Percentiles rank a stretch among this genome's conserved stretches.
Evolutionary conservation across 2,329 filamentous ascomycete genomes (phyloP).

Genomic region (Akanthomyces muscarius): DNA sequence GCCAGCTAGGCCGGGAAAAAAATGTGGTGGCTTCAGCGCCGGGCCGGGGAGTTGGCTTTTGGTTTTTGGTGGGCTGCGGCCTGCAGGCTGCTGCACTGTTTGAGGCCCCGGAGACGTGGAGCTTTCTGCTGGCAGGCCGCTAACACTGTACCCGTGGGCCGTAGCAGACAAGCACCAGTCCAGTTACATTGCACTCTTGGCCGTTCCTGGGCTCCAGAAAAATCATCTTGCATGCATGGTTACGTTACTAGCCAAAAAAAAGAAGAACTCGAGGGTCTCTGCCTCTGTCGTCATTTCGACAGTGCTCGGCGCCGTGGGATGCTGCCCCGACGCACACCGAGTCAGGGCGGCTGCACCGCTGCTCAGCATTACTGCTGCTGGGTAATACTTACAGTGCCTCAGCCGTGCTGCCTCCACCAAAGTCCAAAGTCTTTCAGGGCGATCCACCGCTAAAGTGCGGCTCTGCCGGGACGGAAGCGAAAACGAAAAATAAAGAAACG

Average conservation of each 20-base stretch:
- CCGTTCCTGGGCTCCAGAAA: background rate
- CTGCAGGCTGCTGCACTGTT: background rate
- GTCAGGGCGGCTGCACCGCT: background rate
- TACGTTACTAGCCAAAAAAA: background rate
- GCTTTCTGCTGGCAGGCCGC: background rate
- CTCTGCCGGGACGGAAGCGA: background rate
- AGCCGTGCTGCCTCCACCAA: background rate
- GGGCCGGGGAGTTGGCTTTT: background rate
- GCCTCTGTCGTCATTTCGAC: background rate
- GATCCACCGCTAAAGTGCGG: conserved; percentile 2
- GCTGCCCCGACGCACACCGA: background rate
- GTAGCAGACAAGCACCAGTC: background rate
- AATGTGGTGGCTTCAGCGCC: background rate
- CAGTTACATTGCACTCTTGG: background rate
- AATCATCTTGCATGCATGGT: conserved; percentile 3
- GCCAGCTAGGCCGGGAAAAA: conserved; percentile 3
- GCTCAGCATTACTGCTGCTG: background rate
- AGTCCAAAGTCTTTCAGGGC: no score
- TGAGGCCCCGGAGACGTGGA: background rate
- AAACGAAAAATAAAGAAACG: background rate
- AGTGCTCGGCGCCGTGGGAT: background rate
- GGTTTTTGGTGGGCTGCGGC: background rate
- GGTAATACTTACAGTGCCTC: background rate
- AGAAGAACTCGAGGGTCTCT: background rate
- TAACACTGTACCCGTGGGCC: background rate